phyloP scores from a whole-genome alignment of 2,329 filamentous ascomycete species.

The Cladosporium velox region DNA sequence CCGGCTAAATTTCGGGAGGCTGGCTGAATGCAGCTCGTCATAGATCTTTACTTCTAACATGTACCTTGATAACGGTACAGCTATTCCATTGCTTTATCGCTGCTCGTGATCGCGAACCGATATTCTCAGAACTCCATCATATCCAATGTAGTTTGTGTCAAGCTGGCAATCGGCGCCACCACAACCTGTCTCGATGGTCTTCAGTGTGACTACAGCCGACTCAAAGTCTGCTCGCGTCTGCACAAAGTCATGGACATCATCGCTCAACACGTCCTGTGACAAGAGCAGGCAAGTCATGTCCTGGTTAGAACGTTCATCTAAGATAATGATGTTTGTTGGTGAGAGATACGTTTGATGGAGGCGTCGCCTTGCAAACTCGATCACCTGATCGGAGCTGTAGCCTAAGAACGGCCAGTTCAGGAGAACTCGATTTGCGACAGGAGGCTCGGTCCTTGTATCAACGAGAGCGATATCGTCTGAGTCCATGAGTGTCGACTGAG shows the following conservation, averaged over 20 bases:
- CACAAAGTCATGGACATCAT: not conserved
- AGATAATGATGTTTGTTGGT: not conserved
- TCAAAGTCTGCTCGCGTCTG: not conserved
- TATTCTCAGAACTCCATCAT: not conserved
- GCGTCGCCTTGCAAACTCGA: not conserved
- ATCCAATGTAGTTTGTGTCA: not conserved
- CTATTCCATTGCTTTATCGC: not conserved
- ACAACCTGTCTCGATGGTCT: not conserved
- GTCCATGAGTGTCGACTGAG: conserved; percentile 7
- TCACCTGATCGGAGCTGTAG: not conserved
- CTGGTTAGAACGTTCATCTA: not conserved
- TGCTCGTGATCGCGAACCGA: not conserved
- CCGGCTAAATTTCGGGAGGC: not conserved
- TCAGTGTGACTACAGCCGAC: not conserved
- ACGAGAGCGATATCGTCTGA: not conserved
- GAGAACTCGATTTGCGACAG: not conserved
- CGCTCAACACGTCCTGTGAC: not conserved
- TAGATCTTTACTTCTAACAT: not conserved
- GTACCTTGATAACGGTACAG: too few relatives aligned
- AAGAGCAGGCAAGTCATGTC: not conserved
- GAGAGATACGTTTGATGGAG: conserved; percentile 5
- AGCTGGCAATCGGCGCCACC: not conserved
- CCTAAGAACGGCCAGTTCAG: not conserved
- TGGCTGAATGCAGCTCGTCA: not conserved
- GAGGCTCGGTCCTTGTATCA: not conserved